Conservation (phyloP, 1,139 yeast genomes). For the Yamadazyma kanchanaburiensis region DNA sequence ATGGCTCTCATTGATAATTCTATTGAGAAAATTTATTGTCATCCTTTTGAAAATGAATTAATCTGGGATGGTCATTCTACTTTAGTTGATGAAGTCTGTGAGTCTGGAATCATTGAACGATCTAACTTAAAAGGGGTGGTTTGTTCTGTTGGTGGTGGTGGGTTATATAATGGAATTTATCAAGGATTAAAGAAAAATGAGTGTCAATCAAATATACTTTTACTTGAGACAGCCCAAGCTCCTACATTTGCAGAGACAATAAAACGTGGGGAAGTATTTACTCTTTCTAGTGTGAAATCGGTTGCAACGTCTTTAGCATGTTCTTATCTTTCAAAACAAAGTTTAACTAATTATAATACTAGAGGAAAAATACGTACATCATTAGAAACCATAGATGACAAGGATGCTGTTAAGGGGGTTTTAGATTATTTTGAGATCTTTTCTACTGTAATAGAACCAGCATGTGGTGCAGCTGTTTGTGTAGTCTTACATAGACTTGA, state of each 20-base stretch:
- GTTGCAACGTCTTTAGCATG: conserved; percentile 41
- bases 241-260: conserved; percentile 35
- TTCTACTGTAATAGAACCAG: conserved; percentile 33
- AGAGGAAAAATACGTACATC: conserved; percentile 12
- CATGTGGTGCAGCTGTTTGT: conserved; percentile 40
- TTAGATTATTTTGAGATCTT: conserved; percentile 24
- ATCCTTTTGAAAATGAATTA: conserved; percentile 37
- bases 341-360: conserved; percentile 24
- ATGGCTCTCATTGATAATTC: conserved; percentile 16
- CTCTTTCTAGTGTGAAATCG: conserved; percentile 26
- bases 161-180: conserved; percentile 37
- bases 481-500: conserved; percentile 22
- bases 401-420: conserved; percentile 30
- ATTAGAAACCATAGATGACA: conserved; percentile 31
- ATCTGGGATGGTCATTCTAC: conserved; percentile 41
- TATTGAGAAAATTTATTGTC: conserved; percentile 31
- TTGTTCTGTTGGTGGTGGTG: conserved; percentile 45
- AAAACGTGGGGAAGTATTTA: conserved; percentile 24
- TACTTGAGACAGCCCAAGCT: conserved; percentile 38
- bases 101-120: conserved; percentile 14
- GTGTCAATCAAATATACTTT: conserved; percentile 21
- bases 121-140: conserved; percentile 32
- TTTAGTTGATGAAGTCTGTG: conserved; percentile 30
- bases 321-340: conserved; percentile 30
- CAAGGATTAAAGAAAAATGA: conserved; percentile 24